These are phyloP conservation scores for Berkeleyomyces basicola DNA, from an alignment of 2,329 filamentous ascomycete genomes.

Conservation along the genomic window DNA sequence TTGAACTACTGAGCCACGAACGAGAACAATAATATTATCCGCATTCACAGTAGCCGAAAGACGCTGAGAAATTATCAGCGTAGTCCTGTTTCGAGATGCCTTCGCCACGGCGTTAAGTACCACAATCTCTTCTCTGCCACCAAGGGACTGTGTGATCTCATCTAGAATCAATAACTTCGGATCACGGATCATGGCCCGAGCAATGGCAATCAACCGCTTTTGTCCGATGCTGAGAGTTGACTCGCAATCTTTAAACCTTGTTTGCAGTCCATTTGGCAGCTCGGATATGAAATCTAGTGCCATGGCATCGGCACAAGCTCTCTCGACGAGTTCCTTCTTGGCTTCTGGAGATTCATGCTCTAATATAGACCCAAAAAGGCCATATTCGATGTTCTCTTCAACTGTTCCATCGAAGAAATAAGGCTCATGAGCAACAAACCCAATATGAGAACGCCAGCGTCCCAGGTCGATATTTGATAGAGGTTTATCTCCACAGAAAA, in stretches of 20 bases:
- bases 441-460: slow-evolving; percentile 46
- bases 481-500: slow-evolving; percentile 32
- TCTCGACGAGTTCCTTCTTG: slow-evolving; percentile 29
- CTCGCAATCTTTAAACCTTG: slow-evolving; percentile 38
- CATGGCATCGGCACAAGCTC: slow-evolving; percentile 34
- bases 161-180: slow-evolving; percentile 44
- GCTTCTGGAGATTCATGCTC: slow-evolving; percentile 32
- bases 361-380: slow-evolving; percentile 24
- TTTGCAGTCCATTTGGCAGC: slow-evolving; percentile 24
- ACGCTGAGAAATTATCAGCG: slow-evolving; percentile 45
- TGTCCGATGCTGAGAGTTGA: slow-evolving; percentile 45
- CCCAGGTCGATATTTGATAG: slow-evolving; percentile 44
- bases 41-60: slow-evolving; percentile 40
- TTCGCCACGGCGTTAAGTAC: slow-evolving; percentile 38
- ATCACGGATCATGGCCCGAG: slow-evolving; percentile 25
- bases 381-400: slow-evolving; percentile 31
- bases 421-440: slow-evolving; percentile 51
- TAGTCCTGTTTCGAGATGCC: slow-evolving; percentile 39
- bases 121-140: slow-evolving; percentile 26
- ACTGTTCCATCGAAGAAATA: slow-evolving; percentile 53
- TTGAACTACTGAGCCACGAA: slow-evolving; percentile 46
- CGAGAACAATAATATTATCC: slow-evolving; percentile 47
- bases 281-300: slow-evolving; percentile 34
- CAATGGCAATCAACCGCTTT: slow-evolving; percentile 46
- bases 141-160: slow-evolving; percentile 44